phyloP scores from a whole-genome alignment of 2,329 filamentous ascomycete species.

The Sphaceloma murrayae region DNA sequence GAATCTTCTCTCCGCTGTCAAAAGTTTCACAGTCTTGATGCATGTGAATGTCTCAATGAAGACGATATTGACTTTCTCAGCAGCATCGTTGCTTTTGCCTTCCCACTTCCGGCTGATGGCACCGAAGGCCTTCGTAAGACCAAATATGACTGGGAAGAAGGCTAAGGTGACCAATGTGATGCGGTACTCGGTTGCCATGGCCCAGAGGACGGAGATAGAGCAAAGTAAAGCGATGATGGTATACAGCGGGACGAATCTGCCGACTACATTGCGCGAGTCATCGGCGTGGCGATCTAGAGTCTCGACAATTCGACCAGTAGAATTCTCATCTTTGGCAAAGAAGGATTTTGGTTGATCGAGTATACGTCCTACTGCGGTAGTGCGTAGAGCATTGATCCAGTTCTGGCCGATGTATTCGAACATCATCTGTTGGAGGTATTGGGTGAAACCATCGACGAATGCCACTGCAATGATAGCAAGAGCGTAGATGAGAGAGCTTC shows the following conservation, averaged over 20 bases:
- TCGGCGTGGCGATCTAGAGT: constrained; percentile 74
- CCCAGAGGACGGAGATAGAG: constrained; percentile 61
- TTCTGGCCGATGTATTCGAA: constrained; percentile 62
- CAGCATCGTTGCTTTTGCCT: constrained; percentile 52
- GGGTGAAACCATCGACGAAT: constrained; percentile 53
- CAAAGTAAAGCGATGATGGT: constrained; percentile 61
- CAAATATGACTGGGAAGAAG: constrained; percentile 57
- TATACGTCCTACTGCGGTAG: constrained; percentile 57
- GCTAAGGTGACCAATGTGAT: constrained; percentile 67
- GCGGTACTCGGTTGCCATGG: constrained; percentile 65
- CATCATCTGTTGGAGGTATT: constrained; percentile 58
- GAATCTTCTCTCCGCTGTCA: constrained; percentile 68
- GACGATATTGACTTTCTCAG: constrained; percentile 50
- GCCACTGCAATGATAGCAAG: constrained; percentile 60
- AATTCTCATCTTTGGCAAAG: constrained; percentile 64
- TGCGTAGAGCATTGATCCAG: constrained; percentile 67
- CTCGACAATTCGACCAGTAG: constrained; percentile 53
- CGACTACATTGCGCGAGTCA: constrained; percentile 75
- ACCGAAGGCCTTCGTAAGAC: constrained; percentile 56
- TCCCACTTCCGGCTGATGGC: constrained; percentile 64
- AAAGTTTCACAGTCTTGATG: constrained; percentile 65
- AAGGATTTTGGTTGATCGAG: constrained; percentile 67
- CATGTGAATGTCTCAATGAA: constrained; percentile 69
- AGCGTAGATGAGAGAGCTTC: constrained; percentile 55
- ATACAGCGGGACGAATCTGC: constrained; percentile 63